Conservation (phyloP, 805 yeast species). For the Lipomyces yamanashiensis region DNA sequence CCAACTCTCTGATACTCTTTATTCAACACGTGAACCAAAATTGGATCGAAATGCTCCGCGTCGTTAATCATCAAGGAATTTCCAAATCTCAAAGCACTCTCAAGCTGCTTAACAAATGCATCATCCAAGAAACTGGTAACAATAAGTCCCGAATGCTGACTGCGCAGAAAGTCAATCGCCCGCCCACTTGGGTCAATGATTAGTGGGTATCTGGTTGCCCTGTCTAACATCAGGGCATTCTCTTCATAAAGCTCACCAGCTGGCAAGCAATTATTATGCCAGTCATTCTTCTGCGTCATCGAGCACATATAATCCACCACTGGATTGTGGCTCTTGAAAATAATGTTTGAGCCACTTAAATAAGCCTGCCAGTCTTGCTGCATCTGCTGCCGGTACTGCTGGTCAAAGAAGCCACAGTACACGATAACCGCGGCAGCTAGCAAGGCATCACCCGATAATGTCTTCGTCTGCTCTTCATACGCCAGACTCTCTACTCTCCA, state of each 20-base stretch:
- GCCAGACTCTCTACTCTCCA: constrained; percentile 68
- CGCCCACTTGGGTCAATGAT: constrained; percentile 74
- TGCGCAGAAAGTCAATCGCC: constrained; percentile 50
- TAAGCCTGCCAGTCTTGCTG: constrained; percentile 47
- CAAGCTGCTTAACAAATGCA: constrained; percentile 68
- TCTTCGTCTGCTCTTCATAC: constrained; percentile 53
- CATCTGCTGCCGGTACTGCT: constrained; percentile 50
- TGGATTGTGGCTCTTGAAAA: constrained; percentile 47
- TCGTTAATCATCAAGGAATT: constrained; percentile 72
- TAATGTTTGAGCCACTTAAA: constrained; percentile 48
- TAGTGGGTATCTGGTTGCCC: constrained; percentile 53
- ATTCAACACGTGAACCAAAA: constrained; percentile 64
- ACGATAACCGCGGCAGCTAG: constrained; percentile 64
- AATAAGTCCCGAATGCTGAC: constrained; percentile 40
- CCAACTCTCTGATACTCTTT: constrained; percentile 68
- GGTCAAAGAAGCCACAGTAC: constrained; percentile 65
- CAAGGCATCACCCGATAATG: constrained; percentile 67
- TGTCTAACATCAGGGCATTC: constrained; percentile 60
- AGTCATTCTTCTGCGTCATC: constrained; percentile 50
- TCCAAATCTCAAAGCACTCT: constrained; percentile 84
- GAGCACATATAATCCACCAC: constrained; percentile 50
- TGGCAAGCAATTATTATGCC: constrained; percentile 61
- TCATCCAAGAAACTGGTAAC: constrained; percentile 74
- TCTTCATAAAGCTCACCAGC: constrained; percentile 66
- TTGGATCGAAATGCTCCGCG: constrained; percentile 80